A percentile compares a stretch with the other conserved stretches of the same genome.
phyloP scores from a whole-genome alignment of 2,329 filamentous ascomycete species.

The Shiraia bambusicola region DNA sequence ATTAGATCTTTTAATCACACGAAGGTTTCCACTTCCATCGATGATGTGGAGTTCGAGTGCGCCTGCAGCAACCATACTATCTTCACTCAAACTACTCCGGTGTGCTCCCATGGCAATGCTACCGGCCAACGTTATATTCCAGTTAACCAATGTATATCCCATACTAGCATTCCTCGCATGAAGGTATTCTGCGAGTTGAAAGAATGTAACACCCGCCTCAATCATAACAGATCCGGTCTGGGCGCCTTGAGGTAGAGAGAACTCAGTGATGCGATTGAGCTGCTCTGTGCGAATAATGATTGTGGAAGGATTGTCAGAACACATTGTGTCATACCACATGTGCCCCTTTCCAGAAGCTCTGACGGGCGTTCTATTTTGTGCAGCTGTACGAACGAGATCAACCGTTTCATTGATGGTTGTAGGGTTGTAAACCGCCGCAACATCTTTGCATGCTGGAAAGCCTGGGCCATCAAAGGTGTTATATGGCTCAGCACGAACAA shows the following conservation, averaged over 20 bases:
- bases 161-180: conserved; percentile 51
- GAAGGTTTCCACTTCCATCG: conserved; percentile 50
- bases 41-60: conserved; percentile 54
- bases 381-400: conserved; percentile 46
- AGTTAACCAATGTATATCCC: conserved; percentile 56
- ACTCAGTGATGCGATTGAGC: conserved; percentile 50
- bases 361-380: conserved; percentile 45
- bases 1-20: conserved; percentile 45
- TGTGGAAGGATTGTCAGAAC: conserved; percentile 51
- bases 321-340: conserved; percentile 59
- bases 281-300: conserved; percentile 52
- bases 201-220: conserved; percentile 55
- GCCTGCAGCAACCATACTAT: conserved; percentile 54
- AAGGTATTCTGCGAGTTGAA: conserved; percentile 52
- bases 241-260: conserved; percentile 38
- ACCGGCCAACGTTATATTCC: conserved; percentile 56
- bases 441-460: conserved; percentile 47
- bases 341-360: conserved; percentile 55
- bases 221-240: conserved; percentile 51
- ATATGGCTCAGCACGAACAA: conserved; percentile 22
- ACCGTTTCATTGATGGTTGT: conserved; percentile 50
- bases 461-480: conserved; percentile 56
- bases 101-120: conserved; percentile 57
- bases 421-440: conserved; percentile 50
- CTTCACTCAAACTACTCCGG: conserved; percentile 51